Conservation (phyloP, 129 eudicot species). For the Daucus carota region DNA sequence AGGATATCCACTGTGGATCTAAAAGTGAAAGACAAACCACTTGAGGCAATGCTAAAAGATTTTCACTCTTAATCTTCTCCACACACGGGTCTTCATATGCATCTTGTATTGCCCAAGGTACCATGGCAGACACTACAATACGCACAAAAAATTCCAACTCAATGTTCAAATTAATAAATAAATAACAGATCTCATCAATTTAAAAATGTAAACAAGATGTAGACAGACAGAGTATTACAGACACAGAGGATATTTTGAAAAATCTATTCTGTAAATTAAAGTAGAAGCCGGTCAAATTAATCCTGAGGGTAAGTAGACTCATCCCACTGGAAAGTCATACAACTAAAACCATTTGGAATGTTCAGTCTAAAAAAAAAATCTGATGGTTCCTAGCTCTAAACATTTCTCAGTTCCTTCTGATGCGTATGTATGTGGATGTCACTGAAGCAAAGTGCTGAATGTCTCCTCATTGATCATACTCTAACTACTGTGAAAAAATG, state of each 20-base stretch:
- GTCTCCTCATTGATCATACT: background rate
- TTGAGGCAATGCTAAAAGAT: constrained; percentile 1
- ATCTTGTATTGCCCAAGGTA: background rate
- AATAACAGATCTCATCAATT: background rate
- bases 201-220: background rate
- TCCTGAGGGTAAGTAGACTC: too few species aligned
- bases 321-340: background rate
- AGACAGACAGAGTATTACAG: background rate
- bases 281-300: background rate
- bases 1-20: background rate
- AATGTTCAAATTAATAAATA: background rate
- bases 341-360: background rate
- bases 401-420: background rate
- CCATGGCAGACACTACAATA: background rate
- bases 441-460: background rate
- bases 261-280: background rate
- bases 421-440: background rate
- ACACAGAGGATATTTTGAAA: background rate
- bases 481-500: background rate
- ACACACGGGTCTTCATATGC: background rate
- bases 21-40: background rate
- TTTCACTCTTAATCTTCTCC: background rate
- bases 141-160: background rate
- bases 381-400: background rate
- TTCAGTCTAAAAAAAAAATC: background rate